Evolutionary conservation across 768 basidiomycete species (phyloP).

Genomic region (Cyclocybe aegerita): DNA sequence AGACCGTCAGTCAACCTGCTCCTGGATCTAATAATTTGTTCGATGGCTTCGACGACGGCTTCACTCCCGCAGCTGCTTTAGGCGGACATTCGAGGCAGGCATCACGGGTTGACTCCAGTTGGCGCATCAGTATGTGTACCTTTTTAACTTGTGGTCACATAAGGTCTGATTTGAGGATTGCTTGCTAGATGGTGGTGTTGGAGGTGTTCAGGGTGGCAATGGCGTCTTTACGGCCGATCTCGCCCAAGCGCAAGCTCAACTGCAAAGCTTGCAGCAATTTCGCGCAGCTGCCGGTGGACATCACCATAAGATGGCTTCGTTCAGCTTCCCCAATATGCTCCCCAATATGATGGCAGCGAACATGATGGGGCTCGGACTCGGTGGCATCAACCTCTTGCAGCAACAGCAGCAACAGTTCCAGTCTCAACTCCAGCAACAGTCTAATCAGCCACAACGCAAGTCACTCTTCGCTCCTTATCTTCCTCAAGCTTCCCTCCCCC

Average conservation of each 20-base stretch:
- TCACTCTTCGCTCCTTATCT: conserved; percentile 98
- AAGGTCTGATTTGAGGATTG: conserved; percentile 10
- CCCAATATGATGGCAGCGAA: conserved; percentile 97
- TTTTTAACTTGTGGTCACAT: background rate
- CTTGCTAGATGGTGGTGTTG: conserved; percentile 70
- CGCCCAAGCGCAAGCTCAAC: conserved; percentile 94
- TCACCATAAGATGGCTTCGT: conserved; percentile 96
- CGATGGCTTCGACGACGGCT: conserved; percentile 82
- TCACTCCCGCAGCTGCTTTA: conserved; percentile 54
- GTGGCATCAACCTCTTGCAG: conserved; percentile 82
- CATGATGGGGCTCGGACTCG: conserved; percentile 88
- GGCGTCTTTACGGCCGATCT: conserved; percentile 74
- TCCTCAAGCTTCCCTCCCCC: conserved; percentile 95
- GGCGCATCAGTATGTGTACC: conserved; percentile 78
- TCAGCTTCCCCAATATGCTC: conserved; percentile 97
- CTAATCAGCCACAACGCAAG: conserved; percentile 91
- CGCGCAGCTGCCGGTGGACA: conserved; percentile 93
- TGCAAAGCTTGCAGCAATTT: conserved; percentile 96
- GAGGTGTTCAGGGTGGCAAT: conserved; percentile 59
- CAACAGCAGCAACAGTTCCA: conserved; percentile 96
- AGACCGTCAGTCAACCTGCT: conserved; percentile 49
- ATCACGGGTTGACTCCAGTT: conserved; percentile 78
- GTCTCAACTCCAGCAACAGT: conserved; percentile 92
- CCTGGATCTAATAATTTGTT: conserved; percentile 42
- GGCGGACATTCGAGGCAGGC: conserved; percentile 74